Evolutionary conservation across 83 land plant species (phyloP).

Genomic region (Thuja plicata): DNA sequence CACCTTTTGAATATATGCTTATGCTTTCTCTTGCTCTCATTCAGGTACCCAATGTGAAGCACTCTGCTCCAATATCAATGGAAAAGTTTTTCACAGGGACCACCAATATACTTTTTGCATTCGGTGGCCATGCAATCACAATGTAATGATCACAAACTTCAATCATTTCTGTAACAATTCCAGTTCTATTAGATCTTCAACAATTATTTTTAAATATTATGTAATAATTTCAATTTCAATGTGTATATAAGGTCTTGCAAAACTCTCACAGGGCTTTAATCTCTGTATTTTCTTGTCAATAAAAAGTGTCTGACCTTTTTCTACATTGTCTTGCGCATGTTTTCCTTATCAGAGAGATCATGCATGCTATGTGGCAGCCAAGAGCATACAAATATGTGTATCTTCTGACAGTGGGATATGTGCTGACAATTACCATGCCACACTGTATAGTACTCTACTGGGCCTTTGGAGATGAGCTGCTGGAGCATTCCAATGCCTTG

Average conservation of each 20-base stretch:
- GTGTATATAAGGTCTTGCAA: no score
- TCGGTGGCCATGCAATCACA: conserved; percentile 47
- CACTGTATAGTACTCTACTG: conserved; percentile 32
- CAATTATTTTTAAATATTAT: no score
- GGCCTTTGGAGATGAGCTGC: conserved; percentile 39
- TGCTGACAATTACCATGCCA: conserved; percentile 26
- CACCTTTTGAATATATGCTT: not conserved
- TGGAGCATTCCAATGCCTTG: conserved; percentile 37
- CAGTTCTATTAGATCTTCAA: not conserved
- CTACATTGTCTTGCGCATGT: no score
- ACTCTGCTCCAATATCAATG: conserved; percentile 20
- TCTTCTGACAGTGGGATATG: conserved; percentile 17
- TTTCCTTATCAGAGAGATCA: conserved; percentile 31
- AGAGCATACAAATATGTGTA: conserved; percentile 42
- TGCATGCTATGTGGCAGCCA: conserved; percentile 48
- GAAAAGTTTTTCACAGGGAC: conserved; percentile 36
- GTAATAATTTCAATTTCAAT: not conserved
- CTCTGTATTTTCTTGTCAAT: no score
- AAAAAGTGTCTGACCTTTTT: no score
- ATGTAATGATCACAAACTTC: conserved; percentile 19
- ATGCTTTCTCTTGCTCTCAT: not conserved
- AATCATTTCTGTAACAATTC: not conserved
- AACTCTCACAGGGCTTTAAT: no score
- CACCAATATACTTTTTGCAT: conserved; percentile 41
- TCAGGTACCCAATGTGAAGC: conserved; percentile 30